phyloP scores from a whole-genome alignment of 495 filamentous ascomycete species.

The Penicillium macrosclerotiorum region DNA sequence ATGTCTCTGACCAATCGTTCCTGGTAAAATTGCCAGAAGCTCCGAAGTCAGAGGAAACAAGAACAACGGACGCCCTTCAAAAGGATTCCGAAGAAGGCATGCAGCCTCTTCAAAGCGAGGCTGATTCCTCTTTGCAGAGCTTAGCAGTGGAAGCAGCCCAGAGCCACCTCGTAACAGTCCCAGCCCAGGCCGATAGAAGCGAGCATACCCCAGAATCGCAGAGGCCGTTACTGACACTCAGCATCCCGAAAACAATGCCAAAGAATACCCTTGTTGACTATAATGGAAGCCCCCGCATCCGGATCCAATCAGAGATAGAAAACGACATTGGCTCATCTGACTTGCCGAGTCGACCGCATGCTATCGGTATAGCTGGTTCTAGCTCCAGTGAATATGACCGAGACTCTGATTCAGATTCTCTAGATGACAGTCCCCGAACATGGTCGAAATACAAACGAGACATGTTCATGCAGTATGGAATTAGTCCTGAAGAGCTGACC shows the following conservation, averaged over 20 bases:
- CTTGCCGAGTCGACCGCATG: no score
- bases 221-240: constrained; percentile 16
- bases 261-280: constrained; percentile 25
- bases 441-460: constrained; percentile 22
- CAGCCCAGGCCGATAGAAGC: background rate
- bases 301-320: background rate
- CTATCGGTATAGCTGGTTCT: background rate
- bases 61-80: background rate
- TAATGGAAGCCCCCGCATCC: constrained; percentile 30
- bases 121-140: constrained; percentile 2
- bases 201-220: constrained; percentile 20
- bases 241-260: constrained; percentile 1
- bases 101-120: background rate
- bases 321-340: no score
- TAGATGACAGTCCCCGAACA: background rate
- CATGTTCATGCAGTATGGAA: constrained; percentile 25
- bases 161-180: background rate
- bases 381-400: constrained; percentile 12
- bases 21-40: background rate
- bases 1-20: background rate
- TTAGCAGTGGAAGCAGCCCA: background rate
- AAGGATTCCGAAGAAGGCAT: background rate
- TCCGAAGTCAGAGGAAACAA: background rate
- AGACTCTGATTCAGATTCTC: constrained; percentile 5
- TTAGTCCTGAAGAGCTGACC: constrained; percentile 12